Evolutionary conservation across 805 yeast species (phyloP).

Genomic region (Hanseniaspora hatyaiensis): DNA sequence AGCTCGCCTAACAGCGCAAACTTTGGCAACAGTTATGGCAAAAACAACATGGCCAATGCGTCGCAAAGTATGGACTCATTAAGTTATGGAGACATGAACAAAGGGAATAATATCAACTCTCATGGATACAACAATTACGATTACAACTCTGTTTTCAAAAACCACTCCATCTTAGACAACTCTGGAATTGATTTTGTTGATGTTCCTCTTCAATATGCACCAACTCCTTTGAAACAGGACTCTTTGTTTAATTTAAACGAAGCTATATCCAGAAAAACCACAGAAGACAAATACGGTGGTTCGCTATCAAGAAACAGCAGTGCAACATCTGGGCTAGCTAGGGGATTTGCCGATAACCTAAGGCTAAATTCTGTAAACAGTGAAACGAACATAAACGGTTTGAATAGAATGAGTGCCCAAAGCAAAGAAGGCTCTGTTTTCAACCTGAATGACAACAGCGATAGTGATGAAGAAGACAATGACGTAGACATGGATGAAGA

Average conservation of each 20-base stretch:
- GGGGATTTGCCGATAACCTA: slow-evolving; percentile 11
- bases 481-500: slow-evolving; percentile 17
- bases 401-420: neutral
- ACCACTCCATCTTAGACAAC: too few relatives aligned
- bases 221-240: neutral
- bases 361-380: neutral
- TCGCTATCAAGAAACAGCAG: slow-evolving; percentile 3
- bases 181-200: slow-evolving; percentile 29
- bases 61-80: too few relatives aligned
- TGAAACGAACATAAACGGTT: neutral
- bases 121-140: slow-evolving; percentile 47
- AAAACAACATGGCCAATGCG: too few relatives aligned
- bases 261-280: neutral
- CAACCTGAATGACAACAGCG: neutral
- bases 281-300: neutral
- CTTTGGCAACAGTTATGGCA: too few relatives aligned
- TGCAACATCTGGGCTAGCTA: slow-evolving; percentile 10
- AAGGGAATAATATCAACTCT: slow-evolving; percentile 41
- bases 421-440: neutral
- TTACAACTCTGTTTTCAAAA: slow-evolving; percentile 63
- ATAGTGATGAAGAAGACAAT: slow-evolving; percentile 15
- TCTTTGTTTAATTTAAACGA: neutral
- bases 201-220: slow-evolving; percentile 26
- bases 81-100: slow-evolving; percentile 20
- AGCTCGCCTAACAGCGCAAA: too few relatives aligned